A percentile compares a stretch with the other conserved stretches of the same genome.
phyloP scores from a whole-genome alignment of 148 eudicot species.

The Diospyros kaki region DNA sequence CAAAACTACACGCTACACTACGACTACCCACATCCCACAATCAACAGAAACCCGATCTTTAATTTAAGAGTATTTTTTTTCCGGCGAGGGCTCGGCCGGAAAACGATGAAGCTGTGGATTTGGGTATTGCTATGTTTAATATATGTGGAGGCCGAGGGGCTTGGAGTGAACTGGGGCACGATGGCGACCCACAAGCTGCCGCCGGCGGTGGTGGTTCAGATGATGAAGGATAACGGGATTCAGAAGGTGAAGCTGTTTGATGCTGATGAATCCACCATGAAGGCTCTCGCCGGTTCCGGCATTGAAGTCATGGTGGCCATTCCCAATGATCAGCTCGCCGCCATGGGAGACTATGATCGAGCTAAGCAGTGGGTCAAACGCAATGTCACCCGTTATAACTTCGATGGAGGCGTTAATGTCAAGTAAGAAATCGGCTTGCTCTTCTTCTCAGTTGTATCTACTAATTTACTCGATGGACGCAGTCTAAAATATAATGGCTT shows the following conservation, averaged over 20 bases:
- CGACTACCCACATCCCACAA: not conserved
- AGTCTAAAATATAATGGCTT: too few relatives aligned
- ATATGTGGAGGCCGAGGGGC: constrained; percentile 36
- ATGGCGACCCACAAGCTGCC: constrained; percentile 63
- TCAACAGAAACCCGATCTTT: not conserved
- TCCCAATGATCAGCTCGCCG: constrained; percentile 57
- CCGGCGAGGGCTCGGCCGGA: not conserved
- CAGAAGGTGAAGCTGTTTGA: constrained; percentile 80
- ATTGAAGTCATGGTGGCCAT: constrained; percentile 91
- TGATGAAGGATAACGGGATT: constrained; percentile 74
- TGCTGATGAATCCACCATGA: constrained; percentile 49
- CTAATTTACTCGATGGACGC: not conserved
- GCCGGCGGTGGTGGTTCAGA: constrained; percentile 53
- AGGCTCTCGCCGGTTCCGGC: constrained; percentile 61
- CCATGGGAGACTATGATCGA: constrained; percentile 43
- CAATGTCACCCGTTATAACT: constrained; percentile 61
- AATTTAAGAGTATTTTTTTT: not conserved
- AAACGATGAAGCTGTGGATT: constrained; percentile 2
- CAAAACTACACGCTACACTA: too few relatives aligned
- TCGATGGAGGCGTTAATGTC: constrained; percentile 81
- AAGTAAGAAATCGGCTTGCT: constrained; percentile 32
- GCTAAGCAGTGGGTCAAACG: constrained; percentile 68
- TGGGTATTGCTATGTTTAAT: not conserved
- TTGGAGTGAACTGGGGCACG: constrained; percentile 89
- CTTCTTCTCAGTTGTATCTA: not conserved